Evolutionary conservation across 495 filamentous ascomycete species (phyloP).

Genomic region (Immersiella caudata): DNA sequence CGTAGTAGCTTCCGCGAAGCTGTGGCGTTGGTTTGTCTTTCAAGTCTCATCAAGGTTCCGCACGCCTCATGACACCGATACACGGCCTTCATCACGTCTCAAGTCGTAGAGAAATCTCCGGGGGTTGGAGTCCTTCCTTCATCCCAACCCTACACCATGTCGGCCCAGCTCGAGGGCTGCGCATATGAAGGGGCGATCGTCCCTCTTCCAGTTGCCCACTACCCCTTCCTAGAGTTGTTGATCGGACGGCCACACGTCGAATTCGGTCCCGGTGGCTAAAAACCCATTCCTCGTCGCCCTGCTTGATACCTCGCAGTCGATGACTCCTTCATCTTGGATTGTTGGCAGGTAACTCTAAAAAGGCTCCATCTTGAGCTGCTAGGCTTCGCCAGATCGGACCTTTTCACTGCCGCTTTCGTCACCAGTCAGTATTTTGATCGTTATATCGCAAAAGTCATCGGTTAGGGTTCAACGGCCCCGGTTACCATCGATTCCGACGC

Average conservation of each 20-base stretch:
- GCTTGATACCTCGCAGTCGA: background rate
- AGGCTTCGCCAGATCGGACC: conserved; percentile 7
- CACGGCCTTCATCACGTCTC: background rate
- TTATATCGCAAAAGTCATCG: background rate
- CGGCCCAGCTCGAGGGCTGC: background rate
- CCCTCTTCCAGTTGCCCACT: background rate
- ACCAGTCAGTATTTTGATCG: background rate
- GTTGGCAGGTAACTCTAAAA: background rate
- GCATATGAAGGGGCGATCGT: background rate
- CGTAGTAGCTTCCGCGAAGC: background rate
- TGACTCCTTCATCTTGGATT: background rate
- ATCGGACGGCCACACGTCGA: background rate
- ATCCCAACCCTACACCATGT: background rate
- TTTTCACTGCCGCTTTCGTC: background rate
- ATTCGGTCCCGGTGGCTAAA: background rate
- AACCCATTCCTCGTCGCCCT: background rate
- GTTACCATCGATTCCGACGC: no score
- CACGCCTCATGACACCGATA: background rate
- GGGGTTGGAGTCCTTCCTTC: background rate
- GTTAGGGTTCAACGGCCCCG: background rate
- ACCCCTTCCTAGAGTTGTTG: background rate
- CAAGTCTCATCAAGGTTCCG: background rate
- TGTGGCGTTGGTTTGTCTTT: background rate
- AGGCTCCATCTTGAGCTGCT: background rate
- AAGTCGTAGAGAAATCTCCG: background rate